Evolutionary conservation across 176 grass and related monocot species (phyloP).

Genomic region (Olyra latifolia): DNA sequence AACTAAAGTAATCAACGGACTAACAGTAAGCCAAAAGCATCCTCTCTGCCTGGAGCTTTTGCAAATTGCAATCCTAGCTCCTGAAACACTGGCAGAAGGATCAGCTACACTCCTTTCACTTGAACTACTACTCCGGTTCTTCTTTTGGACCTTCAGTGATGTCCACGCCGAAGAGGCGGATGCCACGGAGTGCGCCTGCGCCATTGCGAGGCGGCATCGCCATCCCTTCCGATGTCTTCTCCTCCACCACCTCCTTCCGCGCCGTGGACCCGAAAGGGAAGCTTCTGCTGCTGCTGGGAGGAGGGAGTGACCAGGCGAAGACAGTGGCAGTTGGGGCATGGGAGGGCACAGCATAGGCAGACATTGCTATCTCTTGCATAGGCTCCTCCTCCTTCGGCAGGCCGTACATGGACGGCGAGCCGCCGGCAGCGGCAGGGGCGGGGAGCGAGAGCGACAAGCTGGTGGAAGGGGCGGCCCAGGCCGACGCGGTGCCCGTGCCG

Average conservation of each 20-base stretch:
- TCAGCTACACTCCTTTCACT: not conserved
- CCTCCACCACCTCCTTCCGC: not conserved
- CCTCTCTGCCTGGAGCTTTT: not conserved
- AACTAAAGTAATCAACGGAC: not conserved
- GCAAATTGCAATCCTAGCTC: not conserved
- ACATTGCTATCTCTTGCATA: not conserved
- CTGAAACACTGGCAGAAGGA: not conserved
- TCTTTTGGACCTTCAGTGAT: not conserved
- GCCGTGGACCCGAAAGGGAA: not conserved
- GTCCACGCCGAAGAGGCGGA: conserved; percentile 14
- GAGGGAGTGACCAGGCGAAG: not conserved
- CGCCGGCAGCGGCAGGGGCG: not conserved
- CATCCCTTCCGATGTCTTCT: not conserved
- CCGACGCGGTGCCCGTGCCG: not conserved
- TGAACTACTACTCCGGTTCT: not conserved
- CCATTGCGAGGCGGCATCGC: not conserved
- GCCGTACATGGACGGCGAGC: not conserved
- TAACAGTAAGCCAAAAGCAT: not conserved
- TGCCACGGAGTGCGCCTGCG: not conserved
- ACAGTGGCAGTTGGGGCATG: not conserved
- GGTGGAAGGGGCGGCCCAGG: not conserved
- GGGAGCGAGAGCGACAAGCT: not conserved
- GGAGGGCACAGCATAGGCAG: not conserved
- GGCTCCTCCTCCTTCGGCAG: not conserved
- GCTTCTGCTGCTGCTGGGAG: not conserved